Evolutionary conservation across 2,329 filamentous ascomycete genomes (phyloP), one percentile per base, ranked within the genome.

Genomic region (Paecilomyces dactylethromorphus): DNA sequence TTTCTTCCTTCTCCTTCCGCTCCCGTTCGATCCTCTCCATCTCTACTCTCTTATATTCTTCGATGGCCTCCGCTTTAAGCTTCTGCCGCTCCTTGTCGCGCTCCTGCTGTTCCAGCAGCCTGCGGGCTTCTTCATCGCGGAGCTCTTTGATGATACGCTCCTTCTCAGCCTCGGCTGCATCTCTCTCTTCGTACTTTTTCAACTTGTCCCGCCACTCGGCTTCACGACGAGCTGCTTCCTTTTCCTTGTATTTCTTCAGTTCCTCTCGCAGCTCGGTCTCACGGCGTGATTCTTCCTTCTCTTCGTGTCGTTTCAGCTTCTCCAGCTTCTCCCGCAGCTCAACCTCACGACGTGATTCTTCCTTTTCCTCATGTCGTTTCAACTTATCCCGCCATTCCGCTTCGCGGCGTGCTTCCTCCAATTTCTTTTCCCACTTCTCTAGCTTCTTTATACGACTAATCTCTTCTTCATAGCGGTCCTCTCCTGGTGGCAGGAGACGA

Each of bases 41-140:
- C 62, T 83, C 79, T 58, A 78, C 73, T 31, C 72, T 74, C 71
- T 81, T 81, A 65, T 79, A 84, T n/a, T 76, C 77, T 62, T 82
- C 80, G 55, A 84, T 73, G 10, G 80, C 79, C 45, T 81, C 78
- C 56, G 76, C 77, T 54, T 79, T 81, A 60, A 79, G 74, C 64
- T 80, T 79, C 39, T 58, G 55, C 33, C 70, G 78, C 35, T 69
- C 66, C 21, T 69, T 71, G 24, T 69, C 68, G 59, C 68, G 69
- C 49, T 61, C 56, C 49, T 66, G 53, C n/a, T 68, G 67, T 24
- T 68, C 67, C 2, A 69, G 66, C 2, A 74, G 76, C 57, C 79
- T 76, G 29, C 66, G 64, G 3, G 66, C 67, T 57, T 84, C 76
- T 65, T 84, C 81, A 18, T 71, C 72, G n/a, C 64, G 60, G 18